Conservation (phyloP, 345 rosid genomes). For the Euphorbia lathyris region DNA sequence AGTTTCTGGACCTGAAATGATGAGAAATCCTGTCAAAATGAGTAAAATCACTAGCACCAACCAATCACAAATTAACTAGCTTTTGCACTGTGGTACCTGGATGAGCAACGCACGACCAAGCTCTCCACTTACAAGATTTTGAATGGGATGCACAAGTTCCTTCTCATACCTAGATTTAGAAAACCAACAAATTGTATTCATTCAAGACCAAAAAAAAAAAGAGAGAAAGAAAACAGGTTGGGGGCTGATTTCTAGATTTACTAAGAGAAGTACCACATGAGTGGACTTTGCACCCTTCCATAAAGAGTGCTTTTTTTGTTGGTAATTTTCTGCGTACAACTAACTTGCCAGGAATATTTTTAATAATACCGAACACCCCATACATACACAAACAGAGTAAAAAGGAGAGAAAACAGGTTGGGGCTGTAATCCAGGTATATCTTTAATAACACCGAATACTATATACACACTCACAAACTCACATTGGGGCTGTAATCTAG, state of each 20-base stretch:
- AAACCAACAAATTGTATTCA: constrained; percentile 9
- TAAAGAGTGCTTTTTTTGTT: too few species aligned
- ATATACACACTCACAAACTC: too few species aligned
- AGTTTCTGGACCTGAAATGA: constrained; percentile 90
- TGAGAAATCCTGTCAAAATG: constrained; percentile 12
- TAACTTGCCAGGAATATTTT: too few species aligned
- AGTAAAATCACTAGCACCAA: constrained; percentile 21
- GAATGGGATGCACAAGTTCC: constrained; percentile 81
- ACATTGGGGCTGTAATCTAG: too few species aligned
- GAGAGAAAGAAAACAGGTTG: background rate
- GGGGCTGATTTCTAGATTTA: background rate
- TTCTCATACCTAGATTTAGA: constrained; percentile 66
- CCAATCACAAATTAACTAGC: constrained; percentile 6
- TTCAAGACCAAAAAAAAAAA: background rate
- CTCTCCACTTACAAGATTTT: constrained; percentile 85
- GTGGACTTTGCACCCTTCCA: too few species aligned
- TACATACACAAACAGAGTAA: too few species aligned
- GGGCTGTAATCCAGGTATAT: too few species aligned
- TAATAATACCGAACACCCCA: too few species aligned
- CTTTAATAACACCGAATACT: too few species aligned
- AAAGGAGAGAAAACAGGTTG: too few species aligned
- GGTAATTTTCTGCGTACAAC: too few species aligned
- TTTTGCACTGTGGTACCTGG: constrained; percentile 51
- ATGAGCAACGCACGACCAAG: constrained; percentile 95
- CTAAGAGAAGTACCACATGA: too few species aligned